Evolutionary conservation across 805 yeast genomes (phyloP).

Genomic region (Saturnispora dispora): DNA sequence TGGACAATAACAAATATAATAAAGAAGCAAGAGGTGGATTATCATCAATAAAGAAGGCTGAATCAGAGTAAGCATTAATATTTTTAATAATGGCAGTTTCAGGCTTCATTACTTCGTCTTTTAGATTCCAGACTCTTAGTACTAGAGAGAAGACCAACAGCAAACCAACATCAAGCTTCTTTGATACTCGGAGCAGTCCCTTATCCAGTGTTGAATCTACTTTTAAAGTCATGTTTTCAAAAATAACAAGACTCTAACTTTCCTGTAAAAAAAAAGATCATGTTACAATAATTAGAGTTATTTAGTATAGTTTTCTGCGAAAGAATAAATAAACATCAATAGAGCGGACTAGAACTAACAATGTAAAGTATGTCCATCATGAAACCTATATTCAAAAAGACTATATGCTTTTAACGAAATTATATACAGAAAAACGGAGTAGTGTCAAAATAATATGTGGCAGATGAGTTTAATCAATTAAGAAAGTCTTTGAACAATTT

Average conservation of each 20-base stretch:
- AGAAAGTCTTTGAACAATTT: slow-evolving; percentile 2
- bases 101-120: neutral
- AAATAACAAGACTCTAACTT: neutral
- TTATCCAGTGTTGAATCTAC: neutral
- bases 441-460: too few species aligned
- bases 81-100: neutral
- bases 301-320: too few species aligned
- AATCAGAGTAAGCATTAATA: slow-evolving; percentile 45
- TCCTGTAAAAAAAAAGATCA: neutral
- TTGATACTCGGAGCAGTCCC: neutral
- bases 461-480: neutral
- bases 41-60: slow-evolving; percentile 60
- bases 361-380: too few species aligned
- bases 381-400: too few species aligned
- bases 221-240: neutral
- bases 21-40: slow-evolving; percentile 77
- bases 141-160: neutral
- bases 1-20: slow-evolving; percentile 55
- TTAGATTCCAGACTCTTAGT: neutral
- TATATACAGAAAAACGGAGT: too few species aligned
- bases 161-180: neutral
- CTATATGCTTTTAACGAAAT: too few species aligned
- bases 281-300: too few species aligned
- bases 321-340: too few species aligned
- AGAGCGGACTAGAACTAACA: too few species aligned